Evolutionary conservation across 768 basidiomycete species (phyloP).

Genomic region (Lactarius sanguifluus): DNA sequence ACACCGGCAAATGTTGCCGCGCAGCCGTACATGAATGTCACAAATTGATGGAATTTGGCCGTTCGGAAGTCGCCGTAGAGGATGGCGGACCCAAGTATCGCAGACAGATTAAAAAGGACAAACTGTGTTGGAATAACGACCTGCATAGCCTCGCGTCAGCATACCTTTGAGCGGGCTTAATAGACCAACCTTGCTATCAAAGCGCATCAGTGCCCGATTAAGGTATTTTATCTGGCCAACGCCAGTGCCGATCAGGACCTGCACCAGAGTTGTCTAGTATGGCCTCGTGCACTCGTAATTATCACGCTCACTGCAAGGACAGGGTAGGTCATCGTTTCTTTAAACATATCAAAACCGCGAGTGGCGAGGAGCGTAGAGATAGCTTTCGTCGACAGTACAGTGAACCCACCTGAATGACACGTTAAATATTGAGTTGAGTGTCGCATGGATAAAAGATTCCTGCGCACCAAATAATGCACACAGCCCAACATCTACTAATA

Average conservation of each 20-base stretch:
- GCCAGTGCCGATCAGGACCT: conserved; percentile 74
- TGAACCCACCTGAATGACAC: conserved; percentile 66
- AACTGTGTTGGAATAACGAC: conserved; percentile 94
- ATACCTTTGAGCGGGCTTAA: conserved; percentile 1
- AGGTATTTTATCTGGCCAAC: conserved; percentile 83
- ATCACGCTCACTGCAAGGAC: conserved; percentile 58
- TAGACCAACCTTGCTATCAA: conserved; percentile 76
- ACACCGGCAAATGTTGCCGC: conserved; percentile 89
- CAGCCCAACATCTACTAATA: conserved; percentile 84
- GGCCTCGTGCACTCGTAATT: background rate
- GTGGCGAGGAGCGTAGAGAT: conserved; percentile 81
- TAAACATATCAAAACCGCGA: conserved; percentile 74
- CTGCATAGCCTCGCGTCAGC: conserved; percentile 39
- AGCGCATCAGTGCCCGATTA: conserved; percentile 86
- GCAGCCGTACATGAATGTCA: conserved; percentile 86
- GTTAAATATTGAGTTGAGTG: too few relatives aligned
- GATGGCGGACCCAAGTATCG: conserved; percentile 89
- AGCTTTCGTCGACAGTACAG: conserved; percentile 92
- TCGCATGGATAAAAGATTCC: conserved; percentile 19
- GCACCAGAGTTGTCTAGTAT: background rate
- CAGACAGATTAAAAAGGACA: conserved; percentile 90
- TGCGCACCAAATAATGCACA: conserved; percentile 77
- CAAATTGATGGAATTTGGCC: conserved; percentile 75
- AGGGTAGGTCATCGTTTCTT: conserved; percentile 81
- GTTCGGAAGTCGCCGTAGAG: conserved; percentile 91